Percentiles rank a stretch among this genome's conserved stretches.
phyloP scores from a whole-genome alignment of 2,329 filamentous ascomycete genomes.

The Coccinonectria pachysandricola region DNA sequence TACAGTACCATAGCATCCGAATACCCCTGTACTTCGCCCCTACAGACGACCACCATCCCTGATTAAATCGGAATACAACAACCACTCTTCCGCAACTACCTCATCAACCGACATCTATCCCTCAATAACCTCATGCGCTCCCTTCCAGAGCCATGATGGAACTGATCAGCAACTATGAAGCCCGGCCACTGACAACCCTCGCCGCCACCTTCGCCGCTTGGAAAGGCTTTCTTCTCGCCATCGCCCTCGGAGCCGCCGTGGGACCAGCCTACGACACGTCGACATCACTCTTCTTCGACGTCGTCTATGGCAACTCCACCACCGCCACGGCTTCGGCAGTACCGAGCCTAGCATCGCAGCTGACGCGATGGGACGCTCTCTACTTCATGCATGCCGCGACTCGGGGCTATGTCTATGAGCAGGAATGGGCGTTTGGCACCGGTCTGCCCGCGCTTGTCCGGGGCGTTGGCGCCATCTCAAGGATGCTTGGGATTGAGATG shows the following conservation, averaged over 20 bases:
- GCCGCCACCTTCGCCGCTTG: slow-evolving; percentile 44
- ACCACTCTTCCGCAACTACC: slow-evolving; percentile 5
- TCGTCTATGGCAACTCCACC: slow-evolving; percentile 21
- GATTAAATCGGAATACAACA: too few species aligned
- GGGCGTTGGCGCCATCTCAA: slow-evolving; percentile 14
- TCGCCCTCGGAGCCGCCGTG: slow-evolving; percentile 42
- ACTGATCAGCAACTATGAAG: slow-evolving; percentile 7
- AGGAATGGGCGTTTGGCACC: slow-evolving; percentile 73
- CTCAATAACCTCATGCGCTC: slow-evolving; percentile 3
- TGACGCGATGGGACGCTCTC: slow-evolving; percentile 73
- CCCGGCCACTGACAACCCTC: slow-evolving; percentile 17
- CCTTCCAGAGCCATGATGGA: slow-evolving; percentile 6
- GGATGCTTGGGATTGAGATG: slow-evolving; percentile 8
- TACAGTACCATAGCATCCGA: too few species aligned
- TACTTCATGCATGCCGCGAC: slow-evolving; percentile 58
- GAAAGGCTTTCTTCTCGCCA: slow-evolving; percentile 56
- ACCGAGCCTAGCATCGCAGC: slow-evolving; percentile 38
- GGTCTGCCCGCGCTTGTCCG: slow-evolving; percentile 35
- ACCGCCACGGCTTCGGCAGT: slow-evolving; percentile 31
- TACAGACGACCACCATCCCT: too few species aligned
- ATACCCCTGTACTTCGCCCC: too few species aligned
- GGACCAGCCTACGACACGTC: slow-evolving; percentile 73
- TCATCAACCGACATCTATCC: slow-evolving; percentile 1
- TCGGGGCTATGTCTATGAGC: slow-evolving; percentile 61
- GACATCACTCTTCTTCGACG: slow-evolving; percentile 37